phyloP scores from a whole-genome alignment of 306 rosid species.

The Corylus heterophylla region DNA sequence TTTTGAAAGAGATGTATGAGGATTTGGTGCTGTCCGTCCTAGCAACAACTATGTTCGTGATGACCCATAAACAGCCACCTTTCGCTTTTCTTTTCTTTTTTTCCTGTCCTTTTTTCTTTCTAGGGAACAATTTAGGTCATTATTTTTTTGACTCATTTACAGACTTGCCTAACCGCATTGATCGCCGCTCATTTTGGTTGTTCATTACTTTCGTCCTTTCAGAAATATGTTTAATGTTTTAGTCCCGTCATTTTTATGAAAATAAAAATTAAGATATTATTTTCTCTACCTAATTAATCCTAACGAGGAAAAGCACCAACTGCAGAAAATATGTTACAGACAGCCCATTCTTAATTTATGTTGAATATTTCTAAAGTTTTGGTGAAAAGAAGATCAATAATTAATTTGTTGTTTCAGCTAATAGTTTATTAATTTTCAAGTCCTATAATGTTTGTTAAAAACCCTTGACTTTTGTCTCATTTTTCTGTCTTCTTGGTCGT shows the following conservation, averaged over 20 bases:
- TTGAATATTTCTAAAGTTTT: background rate
- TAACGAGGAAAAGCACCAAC: background rate
- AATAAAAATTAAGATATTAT: too few species aligned
- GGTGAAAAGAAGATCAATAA: background rate
- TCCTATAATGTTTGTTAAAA: too few species aligned
- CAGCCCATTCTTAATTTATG: background rate
- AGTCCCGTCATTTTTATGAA: too few species aligned
- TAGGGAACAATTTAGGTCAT: slow-evolving; percentile 34
- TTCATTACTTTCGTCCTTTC: background rate
- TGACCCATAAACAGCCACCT: slow-evolving; percentile 48
- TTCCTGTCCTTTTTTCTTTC: slow-evolving; percentile 17
- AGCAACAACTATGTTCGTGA: slow-evolving; percentile 27
- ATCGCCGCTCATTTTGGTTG: slow-evolving; percentile 49
- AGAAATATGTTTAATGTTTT: too few species aligned
- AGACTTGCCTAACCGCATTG: slow-evolving; percentile 26
- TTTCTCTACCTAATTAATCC: too few species aligned
- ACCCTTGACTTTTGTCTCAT: too few species aligned
- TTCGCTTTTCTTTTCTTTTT: background rate
- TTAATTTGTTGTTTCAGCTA: too few species aligned
- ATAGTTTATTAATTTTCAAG: too few species aligned
- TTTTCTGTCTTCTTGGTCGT: too few species aligned
- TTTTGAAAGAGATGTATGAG: slow-evolving; percentile 6
- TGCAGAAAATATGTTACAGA: background rate
- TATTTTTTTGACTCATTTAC: slow-evolving; percentile 51
- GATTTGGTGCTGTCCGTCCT: slow-evolving; percentile 21